Percentiles rank a stretch among this genome's conserved stretches.
Evolutionary conservation across 1,139 yeast genomes (phyloP).

Genomic region (Yamadazyma dendronema): DNA sequence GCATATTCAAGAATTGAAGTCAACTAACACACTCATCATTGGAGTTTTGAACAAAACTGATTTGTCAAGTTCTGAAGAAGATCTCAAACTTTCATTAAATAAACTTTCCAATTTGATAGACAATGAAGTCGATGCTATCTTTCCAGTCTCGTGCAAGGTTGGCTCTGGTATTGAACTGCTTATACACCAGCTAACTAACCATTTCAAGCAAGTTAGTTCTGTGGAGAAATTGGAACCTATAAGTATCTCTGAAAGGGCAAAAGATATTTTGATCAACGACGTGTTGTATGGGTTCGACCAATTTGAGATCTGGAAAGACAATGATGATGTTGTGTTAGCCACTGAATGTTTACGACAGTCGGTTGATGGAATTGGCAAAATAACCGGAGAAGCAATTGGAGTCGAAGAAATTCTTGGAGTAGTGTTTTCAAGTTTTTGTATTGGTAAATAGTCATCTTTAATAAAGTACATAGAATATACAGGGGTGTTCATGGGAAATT

Average conservation of each 20-base stretch:
- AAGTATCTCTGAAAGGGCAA: conserved; percentile 69
- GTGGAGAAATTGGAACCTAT: conserved; percentile 58
- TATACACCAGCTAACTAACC: conserved; percentile 25
- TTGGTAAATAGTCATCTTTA: conserved; percentile 55
- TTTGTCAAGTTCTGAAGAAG: conserved; percentile 30
- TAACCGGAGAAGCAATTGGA: conserved; percentile 87
- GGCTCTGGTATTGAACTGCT: conserved; percentile 56
- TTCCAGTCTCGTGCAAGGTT: conserved; percentile 58
- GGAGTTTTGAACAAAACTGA: conserved; percentile 65
- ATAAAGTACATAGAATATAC: conserved; percentile 24
- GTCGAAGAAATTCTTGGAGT: conserved; percentile 89
- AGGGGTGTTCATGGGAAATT: neutral
- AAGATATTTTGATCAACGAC: conserved; percentile 69
- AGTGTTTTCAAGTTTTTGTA: conserved; percentile 88
- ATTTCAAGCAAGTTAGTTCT: conserved; percentile 50
- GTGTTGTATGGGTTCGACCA: conserved; percentile 70
- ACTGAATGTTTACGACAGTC: conserved; percentile 74
- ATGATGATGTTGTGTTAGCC: conserved; percentile 77
- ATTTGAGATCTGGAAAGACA: conserved; percentile 49
- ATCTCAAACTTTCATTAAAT: neutral
- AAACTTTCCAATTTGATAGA: neutral
- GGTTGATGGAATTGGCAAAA: conserved; percentile 84
- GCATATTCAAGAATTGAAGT: conserved; percentile 33
- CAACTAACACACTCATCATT: conserved; percentile 27
- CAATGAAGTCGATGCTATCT: neutral